These are phyloP conservation scores for Conoideocrella luteorostrata DNA, from an alignment of 2,329 filamentous ascomycete species.

Conservation along the genomic window DNA sequence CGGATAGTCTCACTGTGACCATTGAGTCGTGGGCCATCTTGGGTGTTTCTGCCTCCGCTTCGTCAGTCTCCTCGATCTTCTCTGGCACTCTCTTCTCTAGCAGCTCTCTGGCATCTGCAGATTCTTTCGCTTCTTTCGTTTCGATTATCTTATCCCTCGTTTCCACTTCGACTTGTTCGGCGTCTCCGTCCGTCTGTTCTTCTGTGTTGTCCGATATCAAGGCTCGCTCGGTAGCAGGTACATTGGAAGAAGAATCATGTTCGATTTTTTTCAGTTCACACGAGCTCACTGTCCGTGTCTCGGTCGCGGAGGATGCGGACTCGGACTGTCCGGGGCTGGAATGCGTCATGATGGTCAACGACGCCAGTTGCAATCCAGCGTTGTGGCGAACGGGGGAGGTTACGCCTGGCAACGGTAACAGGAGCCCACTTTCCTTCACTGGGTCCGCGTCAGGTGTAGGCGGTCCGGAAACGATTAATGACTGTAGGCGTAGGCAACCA, in stretches of 20 bases:
- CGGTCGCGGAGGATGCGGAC: constrained; percentile 12
- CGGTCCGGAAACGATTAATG: constrained; percentile 5
- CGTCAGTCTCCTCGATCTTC: constrained; percentile 10
- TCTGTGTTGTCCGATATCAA: constrained; percentile 1
- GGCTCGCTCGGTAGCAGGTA: constrained; percentile 12
- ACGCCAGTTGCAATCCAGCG: constrained; percentile 17
- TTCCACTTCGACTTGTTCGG: background rate
- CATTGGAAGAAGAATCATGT: constrained; percentile 21
- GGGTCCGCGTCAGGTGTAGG: constrained; percentile 6
- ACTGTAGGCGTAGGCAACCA: constrained; percentile 10
- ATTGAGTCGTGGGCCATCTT: constrained; percentile 58
- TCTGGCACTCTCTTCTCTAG: no score
- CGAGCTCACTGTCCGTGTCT: constrained; percentile 22
- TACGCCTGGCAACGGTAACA: constrained; percentile 5
- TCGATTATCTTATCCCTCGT: background rate
- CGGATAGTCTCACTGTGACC: constrained; percentile 70
- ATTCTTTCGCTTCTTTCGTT: background rate
- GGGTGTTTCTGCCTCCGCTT: constrained; percentile 24
- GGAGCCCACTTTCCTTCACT: constrained; percentile 11
- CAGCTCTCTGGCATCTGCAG: no score
- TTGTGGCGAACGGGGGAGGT: constrained; percentile 1
- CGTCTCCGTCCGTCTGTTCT: background rate
- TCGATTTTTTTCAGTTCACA: constrained; percentile 17
- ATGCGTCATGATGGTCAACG: constrained; percentile 19
- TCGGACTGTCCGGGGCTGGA: constrained; percentile 19